Evolutionary conservation across 2,329 filamentous ascomycete genomes (phyloP), one percentile per base, ranked within the genome.

Genomic region (Fusarium begoniae): DNA sequence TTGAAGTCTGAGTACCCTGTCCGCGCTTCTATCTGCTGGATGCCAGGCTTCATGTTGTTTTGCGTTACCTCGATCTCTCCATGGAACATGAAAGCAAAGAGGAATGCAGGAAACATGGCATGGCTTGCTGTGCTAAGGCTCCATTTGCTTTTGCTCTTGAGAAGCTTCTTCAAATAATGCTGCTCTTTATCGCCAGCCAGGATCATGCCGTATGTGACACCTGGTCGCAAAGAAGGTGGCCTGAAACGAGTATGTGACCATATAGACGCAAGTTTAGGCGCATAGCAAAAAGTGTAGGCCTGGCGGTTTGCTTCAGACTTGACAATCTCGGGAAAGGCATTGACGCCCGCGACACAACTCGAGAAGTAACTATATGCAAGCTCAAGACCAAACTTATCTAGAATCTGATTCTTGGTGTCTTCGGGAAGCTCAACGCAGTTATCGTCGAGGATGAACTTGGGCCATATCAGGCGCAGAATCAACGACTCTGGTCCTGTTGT

Each of bases 201-300:
- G 35, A 84, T 69, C 48, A 84, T 75, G 18, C 77, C 80, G 30
- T 80, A 73, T 0, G 79, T 83, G n/a, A 77, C 57, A 15, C 69
- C 48, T 12, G 67, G 48, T 20, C 70, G 66, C 10, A 63, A 58
- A 9, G 63, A 24, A 4, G 58, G n/a, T 6, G 70, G 38, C 22
- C 59, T 63, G 28, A 74, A 74, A 35, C 56, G 61, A 35, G 69
- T 70, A 53, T 82, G 77, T 5, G 82, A 82, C 83, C 83, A 84
- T 30, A 81, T 74, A 22, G 79, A 77, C 12, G 81, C 83, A 30
- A 84, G 70, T 58, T 84, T 84, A 6, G 83, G 83, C 24, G 80
- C 79, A 50, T 83, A 83, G 61, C 79, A 80, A 63, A 83, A 80
- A 6, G 80, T 77, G 59, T 80, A 82, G 8, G 80, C 68, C 18